Evolutionary conservation across 331 rosid species (phyloP).

Genomic region (Stylosanthes scabra): DNA sequence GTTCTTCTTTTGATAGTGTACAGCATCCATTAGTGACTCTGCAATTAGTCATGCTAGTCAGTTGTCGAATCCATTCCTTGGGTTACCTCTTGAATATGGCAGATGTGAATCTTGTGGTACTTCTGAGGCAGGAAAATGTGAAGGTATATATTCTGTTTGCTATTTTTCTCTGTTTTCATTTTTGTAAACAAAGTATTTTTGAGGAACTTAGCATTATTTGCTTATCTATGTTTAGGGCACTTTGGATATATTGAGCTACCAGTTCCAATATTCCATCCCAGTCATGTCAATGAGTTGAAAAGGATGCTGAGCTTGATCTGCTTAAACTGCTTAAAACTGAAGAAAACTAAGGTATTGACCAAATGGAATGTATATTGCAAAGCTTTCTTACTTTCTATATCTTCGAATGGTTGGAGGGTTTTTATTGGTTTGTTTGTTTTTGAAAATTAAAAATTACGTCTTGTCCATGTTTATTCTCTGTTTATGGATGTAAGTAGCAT

Average conservation of each 20-base stretch:
- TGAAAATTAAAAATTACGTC: not conserved
- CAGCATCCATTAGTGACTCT: constrained; percentile 78
- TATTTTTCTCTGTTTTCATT: constrained; percentile 24
- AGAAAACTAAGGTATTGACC: constrained; percentile 73
- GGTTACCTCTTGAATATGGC: constrained; percentile 90
- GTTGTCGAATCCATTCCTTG: constrained; percentile 90
- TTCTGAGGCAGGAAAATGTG: constrained; percentile 84
- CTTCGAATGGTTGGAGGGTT: constrained; percentile 11
- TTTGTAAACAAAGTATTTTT: constrained; percentile 24
- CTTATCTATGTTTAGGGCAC: constrained; percentile 71
- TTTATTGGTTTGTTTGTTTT: constrained; percentile 4
- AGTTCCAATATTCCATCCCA: constrained; percentile 87
- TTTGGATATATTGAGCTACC: constrained; percentile 92
- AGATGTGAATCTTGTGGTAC: constrained; percentile 96
- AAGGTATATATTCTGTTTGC: constrained; percentile 57
- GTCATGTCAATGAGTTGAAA: constrained; percentile 77
- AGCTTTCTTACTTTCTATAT: constrained; percentile 10
- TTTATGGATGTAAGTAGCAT: not conserved
- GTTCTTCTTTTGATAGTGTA: constrained; percentile 60
- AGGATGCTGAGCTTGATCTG: constrained; percentile 73
- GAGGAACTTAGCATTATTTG: constrained; percentile 12
- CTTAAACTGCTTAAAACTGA: constrained; percentile 74
- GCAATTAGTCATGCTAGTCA: constrained; percentile 87
- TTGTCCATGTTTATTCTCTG: no score
- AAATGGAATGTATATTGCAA: constrained; percentile 19